A percentile compares a stretch with the other conserved stretches of the same genome.
These are phyloP conservation scores for Sarcomyxa edulis DNA, from an alignment of 768 basidiomycete genomes.

Conservation along the genomic window DNA sequence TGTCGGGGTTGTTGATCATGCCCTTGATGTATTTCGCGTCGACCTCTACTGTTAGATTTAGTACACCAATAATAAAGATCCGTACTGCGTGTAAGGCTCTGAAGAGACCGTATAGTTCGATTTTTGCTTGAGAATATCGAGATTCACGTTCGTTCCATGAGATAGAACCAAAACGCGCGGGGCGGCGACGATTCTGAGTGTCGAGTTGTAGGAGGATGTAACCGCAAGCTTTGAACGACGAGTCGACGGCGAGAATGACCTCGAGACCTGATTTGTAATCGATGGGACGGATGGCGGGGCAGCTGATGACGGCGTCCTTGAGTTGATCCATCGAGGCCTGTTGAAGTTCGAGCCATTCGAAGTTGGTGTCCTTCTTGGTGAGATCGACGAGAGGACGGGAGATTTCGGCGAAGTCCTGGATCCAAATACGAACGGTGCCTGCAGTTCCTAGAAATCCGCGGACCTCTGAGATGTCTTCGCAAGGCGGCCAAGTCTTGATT, in stretches of 20 bases:
- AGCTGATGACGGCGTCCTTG: constrained; percentile 6
- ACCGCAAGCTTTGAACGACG: constrained; percentile 7
- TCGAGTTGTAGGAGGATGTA: constrained; percentile 10
- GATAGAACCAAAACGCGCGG: constrained; percentile 21
- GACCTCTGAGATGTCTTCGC: constrained; percentile 10
- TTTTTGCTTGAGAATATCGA: constrained; percentile 15
- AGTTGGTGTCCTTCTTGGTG: constrained; percentile 12
- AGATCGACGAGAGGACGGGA: constrained; percentile 8
- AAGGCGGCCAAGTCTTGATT: constrained; percentile 15
- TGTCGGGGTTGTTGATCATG: constrained; percentile 17
- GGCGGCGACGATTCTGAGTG: constrained; percentile 5
- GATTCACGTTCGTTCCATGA: constrained; percentile 5
- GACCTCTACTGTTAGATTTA: constrained; percentile 4
- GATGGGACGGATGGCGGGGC: constrained; percentile 19
- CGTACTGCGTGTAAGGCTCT: constrained; percentile 16
- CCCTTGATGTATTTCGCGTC: constrained; percentile 16
- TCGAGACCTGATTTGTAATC: constrained; percentile 17
- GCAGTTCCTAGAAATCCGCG: constrained; percentile 15
- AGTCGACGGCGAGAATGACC: constrained; percentile 25
- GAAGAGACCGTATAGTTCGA: constrained; percentile 31
- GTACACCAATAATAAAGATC: constrained; percentile 20
- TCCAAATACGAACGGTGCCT: constrained; percentile 12
- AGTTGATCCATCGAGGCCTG: constrained; percentile 13
- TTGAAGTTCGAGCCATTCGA: constrained; percentile 14
- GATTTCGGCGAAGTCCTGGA: constrained; percentile 13